A percentile compares a stretch with the other conserved stretches of the same genome.
Evolutionary conservation across 2,329 filamentous ascomycete genomes (phyloP).

Genomic region (Alternaria novae-zelandiae): DNA sequence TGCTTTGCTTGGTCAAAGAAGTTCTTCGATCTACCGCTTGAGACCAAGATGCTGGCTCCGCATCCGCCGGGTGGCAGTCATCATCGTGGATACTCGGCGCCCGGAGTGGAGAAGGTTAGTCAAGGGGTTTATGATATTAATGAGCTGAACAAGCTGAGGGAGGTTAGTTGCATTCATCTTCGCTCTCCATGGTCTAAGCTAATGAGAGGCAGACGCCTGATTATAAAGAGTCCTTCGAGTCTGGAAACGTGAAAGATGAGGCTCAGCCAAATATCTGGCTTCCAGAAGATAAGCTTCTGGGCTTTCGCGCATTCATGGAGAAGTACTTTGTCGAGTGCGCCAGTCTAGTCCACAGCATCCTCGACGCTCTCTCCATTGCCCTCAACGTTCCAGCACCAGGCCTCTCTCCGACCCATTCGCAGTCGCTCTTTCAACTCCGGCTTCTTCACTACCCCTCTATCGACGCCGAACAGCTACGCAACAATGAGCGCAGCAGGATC

Average conservation of each 20-base stretch:
- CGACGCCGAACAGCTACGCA: constrained; percentile 28
- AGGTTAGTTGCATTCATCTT: background rate
- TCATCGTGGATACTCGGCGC: constrained; percentile 50
- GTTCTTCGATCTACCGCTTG: constrained; percentile 47
- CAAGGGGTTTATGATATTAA: constrained; percentile 35
- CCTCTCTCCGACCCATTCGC: constrained; percentile 32
- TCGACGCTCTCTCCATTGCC: constrained; percentile 34
- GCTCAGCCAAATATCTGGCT: constrained; percentile 52
- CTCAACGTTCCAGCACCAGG: constrained; percentile 22
- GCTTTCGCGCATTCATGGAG: constrained; percentile 44
- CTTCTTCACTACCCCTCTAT: constrained; percentile 51
- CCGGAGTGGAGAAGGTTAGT: constrained; percentile 47
- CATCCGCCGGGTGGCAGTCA: constrained; percentile 49
- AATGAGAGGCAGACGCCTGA: constrained; percentile 28
- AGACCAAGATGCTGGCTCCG: constrained; percentile 47
- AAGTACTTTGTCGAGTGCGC: constrained; percentile 32
- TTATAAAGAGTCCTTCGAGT: constrained; percentile 45
- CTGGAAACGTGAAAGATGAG: constrained; percentile 35
- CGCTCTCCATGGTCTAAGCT: background rate
- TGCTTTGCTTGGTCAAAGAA: constrained; percentile 40
- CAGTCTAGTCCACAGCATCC: constrained; percentile 31
- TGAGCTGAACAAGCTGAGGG: constrained; percentile 24
- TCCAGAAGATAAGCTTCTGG: constrained; percentile 46
- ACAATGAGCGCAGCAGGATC: constrained; percentile 40
- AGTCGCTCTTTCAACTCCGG: constrained; percentile 43